Percentiles rank a stretch among this genome's conserved stretches.
Evolutionary conservation across 1,139 yeast species (phyloP).

Genomic region (Yamadazyma spencermartinsiae): DNA sequence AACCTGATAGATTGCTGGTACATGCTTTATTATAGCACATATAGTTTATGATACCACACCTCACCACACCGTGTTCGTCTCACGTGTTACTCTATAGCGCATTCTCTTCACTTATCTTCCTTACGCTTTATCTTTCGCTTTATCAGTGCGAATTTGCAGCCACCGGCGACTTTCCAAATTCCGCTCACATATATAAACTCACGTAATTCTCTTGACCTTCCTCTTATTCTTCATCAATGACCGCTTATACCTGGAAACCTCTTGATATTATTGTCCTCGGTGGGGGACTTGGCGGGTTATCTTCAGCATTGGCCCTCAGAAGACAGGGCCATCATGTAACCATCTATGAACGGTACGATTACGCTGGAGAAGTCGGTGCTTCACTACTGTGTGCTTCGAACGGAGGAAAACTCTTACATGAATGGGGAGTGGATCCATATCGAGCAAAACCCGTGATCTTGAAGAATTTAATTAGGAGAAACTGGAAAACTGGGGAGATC

Average conservation of each 20-base stretch:
- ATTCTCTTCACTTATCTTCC: no score
- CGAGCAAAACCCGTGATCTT: slow-evolving; percentile 25
- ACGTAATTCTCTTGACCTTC: no score
- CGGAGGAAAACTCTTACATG: slow-evolving; percentile 16
- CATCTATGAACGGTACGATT: slow-evolving; percentile 30
- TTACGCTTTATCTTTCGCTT: no score
- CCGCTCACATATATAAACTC: slow-evolving; percentile 1
- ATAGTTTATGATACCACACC: no score
- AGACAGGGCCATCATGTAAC: slow-evolving; percentile 33
- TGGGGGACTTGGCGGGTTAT: slow-evolving; percentile 41
- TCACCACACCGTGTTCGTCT: no score
- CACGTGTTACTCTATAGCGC: no score
- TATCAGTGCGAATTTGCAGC: no score
- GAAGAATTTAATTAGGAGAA: slow-evolving; percentile 19
- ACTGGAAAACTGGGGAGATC: slow-evolving; percentile 24
- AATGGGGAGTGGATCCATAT: slow-evolving; percentile 19
- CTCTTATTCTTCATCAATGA: slow-evolving; percentile 8
- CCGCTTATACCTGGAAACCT: slow-evolving; percentile 12
- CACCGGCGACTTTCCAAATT: slow-evolving; percentile 1
- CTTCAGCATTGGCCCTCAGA: slow-evolving; percentile 33
- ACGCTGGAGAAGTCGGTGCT: slow-evolving; percentile 42
- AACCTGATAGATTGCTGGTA: no score
- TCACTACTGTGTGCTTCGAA: slow-evolving; percentile 20
- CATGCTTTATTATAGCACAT: no score
- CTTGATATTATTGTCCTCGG: slow-evolving; percentile 28